Percentiles rank a stretch among this genome's conserved stretches.
Evolutionary conservation across 345 rosid genomes (phyloP).

Genomic region (Eucalyptus cloeziana): DNA sequence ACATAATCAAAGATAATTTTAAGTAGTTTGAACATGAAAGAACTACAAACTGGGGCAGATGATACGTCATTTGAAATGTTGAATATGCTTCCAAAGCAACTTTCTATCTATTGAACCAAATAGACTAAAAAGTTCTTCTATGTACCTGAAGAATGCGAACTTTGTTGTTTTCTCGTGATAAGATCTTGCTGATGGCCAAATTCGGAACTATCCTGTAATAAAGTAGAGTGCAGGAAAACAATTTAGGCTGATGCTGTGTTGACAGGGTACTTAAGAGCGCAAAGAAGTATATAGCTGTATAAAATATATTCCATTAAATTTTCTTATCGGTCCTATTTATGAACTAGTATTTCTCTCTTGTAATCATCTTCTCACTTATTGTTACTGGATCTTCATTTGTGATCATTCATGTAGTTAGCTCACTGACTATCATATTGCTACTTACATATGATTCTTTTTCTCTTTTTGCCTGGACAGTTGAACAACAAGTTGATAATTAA

Average conservation of each 20-base stretch:
- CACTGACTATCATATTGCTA: background rate
- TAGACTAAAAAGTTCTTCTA: background rate
- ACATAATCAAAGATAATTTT: background rate
- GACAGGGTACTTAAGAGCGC: background rate
- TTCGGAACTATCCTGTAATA: slow-evolving; percentile 86
- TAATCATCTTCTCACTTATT: background rate
- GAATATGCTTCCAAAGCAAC: background rate
- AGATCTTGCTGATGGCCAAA: slow-evolving; percentile 82
- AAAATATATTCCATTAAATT: background rate
- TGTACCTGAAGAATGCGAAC: slow-evolving; percentile 90
- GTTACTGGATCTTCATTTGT: background rate
- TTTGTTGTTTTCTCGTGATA: slow-evolving; percentile 85
- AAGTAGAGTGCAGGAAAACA: background rate
- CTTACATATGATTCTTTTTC: background rate
- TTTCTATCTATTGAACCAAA: background rate
- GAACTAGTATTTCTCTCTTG: background rate
- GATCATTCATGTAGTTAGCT: background rate
- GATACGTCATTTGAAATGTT: background rate
- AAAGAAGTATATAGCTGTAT: background rate
- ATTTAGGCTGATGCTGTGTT: background rate
- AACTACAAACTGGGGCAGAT: background rate
- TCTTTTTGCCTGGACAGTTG: background rate
- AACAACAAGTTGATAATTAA: background rate
- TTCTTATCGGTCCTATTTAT: background rate
- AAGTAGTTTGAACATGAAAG: background rate